Evolutionary conservation across 305 asterid species (phyloP), one percentile per base, ranked within the genome.

Genomic region (Fraxinus xanthoxyloides): DNA sequence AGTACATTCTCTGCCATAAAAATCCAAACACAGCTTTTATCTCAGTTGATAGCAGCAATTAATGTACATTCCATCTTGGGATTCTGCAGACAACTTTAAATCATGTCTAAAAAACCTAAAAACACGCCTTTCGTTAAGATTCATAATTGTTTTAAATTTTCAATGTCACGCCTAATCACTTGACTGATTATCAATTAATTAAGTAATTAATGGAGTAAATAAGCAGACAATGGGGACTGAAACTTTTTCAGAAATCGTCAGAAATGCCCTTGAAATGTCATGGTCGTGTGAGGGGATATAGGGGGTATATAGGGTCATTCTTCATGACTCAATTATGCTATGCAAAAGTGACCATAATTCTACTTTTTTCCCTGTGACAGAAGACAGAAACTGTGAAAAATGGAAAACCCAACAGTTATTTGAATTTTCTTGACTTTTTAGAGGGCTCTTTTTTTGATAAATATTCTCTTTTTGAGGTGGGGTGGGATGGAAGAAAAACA

Each of bases 111-210:
- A 86, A 82, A 75, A 78, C 84, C 82, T 73, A 84, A 85, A 83
- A 84, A 76, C 86, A 82, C 85, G 51, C 79, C 83, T 85, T 85
- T 80, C 78, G 80, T 75, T 75, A 78, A 84, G 86, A 87, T 83
- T 61, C 56, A 86, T 72, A 78, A 31, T 67, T 59, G 24, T 40
- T 63, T 89, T 84, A 84, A 83, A 78, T 82, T 90, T 79, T 94
- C 92, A 80, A 85, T 84, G 94, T 70, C 98, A 91, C 97, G 97
- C 97, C 89, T 90, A 86, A 85, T 87, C 35, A 76, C 83, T 51
- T 65, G 82, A 75, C 87, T 85, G 86, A 85, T 83, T 77, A 67
- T 51, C 77, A 80, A 82, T 85, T 83, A 85, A 84, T 82, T 59
- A 69, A 83, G 51, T 75, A 80, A 88, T 63, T 80, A 67, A 79